Conservation (phyloP, 768 basidiomycete species). For the Trametes cingulata region DNA sequence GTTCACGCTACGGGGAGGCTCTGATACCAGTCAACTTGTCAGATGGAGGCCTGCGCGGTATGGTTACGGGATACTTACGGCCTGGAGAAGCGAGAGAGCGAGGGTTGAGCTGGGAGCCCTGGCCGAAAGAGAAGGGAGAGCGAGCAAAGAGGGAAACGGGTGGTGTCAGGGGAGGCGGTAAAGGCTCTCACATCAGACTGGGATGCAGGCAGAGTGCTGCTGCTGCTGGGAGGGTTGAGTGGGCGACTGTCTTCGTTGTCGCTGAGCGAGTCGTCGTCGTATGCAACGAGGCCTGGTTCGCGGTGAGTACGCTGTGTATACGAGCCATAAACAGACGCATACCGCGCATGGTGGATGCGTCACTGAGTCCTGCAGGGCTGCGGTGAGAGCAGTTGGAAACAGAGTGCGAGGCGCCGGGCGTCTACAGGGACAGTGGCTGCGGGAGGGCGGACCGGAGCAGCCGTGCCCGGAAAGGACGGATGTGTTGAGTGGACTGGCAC, state of each 20-base stretch:
- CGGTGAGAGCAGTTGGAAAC: too few species aligned
- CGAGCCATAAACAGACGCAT: neutral
- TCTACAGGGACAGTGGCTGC: too few species aligned
- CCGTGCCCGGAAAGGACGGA: neutral
- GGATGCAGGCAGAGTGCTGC: neutral
- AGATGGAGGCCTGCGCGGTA: neutral
- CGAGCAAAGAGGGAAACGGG: conserved; percentile 69
- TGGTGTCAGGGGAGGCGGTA: conserved; percentile 35
- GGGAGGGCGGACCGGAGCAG: neutral
- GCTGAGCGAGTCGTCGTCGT: conserved; percentile 64
- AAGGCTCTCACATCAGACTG: conserved; percentile 64
- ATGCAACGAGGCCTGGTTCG: conserved; percentile 61
- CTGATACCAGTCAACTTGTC: neutral
- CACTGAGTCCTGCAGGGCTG: neutral
- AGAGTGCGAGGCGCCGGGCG: neutral
- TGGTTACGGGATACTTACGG: conserved; percentile 34
- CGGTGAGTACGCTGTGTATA: too few species aligned
- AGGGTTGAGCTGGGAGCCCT: conserved; percentile 44
- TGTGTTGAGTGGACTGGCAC: too few species aligned
- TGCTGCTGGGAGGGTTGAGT: neutral
- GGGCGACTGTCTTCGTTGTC: conserved; percentile 41
- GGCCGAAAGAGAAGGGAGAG: conserved; percentile 58
- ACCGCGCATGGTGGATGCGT: conserved; percentile 2
- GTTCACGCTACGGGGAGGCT: neutral
- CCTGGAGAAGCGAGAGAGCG: conserved; percentile 40